These are phyloP conservation scores for Bolboschoenoplectus hybrid DNA, from an alignment of 202 grass and related monocot genomes.

Conservation along the genomic window DNA sequence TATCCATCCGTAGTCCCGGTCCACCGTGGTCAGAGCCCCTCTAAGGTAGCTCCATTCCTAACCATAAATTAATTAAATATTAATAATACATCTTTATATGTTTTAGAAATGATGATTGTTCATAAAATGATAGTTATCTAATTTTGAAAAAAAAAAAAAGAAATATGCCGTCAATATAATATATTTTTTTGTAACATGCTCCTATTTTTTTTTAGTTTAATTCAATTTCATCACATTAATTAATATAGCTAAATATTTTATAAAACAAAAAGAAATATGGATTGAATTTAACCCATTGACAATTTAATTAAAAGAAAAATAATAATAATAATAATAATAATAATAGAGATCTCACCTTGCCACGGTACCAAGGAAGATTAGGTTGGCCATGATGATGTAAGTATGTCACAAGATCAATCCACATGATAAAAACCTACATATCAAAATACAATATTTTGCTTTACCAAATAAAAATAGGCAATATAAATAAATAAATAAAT, in stretches of 20 bases:
- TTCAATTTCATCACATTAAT: no score
- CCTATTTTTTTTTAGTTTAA: no score
- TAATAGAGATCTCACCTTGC: slow-evolving; percentile 41
- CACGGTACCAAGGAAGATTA: slow-evolving; percentile 88
- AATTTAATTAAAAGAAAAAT: not conserved
- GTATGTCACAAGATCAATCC: slow-evolving; percentile 87
- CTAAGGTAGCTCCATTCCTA: slow-evolving; percentile 97
- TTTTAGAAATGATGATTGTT: no score
- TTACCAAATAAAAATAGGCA: not conserved
- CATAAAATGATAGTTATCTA: no score
- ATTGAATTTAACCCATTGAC: not conserved
- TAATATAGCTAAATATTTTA: no score
- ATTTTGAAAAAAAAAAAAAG: no score
- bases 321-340: not conserved
- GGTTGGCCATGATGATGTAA: slow-evolving; percentile 85
- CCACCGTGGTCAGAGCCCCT: slow-evolving; percentile 73
- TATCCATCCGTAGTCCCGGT: slow-evolving; percentile 88
- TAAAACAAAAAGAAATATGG: no score
- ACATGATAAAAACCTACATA: slow-evolving; percentile 79
- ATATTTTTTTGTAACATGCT: no score
- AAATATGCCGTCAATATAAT: no score
- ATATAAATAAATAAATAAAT: no score
- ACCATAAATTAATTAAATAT: not conserved
- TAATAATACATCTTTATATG: not conserved
- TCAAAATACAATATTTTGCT: not conserved